Percentiles rank a stretch among this genome's conserved stretches.
These are phyloP conservation scores for Cinnamomum micranthum DNA, from an alignment of 164 flowering plant genomes.

Conservation along the genomic window DNA sequence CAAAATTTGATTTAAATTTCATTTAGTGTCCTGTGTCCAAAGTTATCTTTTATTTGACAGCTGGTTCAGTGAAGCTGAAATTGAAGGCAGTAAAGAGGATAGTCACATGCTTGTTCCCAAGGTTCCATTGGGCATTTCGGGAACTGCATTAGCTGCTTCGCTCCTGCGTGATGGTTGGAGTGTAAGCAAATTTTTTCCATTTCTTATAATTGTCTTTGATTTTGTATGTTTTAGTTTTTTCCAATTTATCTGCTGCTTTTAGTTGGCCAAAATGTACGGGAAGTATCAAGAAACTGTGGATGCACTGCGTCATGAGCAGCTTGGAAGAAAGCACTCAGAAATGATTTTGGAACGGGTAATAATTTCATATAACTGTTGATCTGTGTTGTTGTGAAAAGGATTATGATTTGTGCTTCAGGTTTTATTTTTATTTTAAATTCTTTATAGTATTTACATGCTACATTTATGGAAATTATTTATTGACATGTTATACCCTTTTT, in stretches of 20 bases:
- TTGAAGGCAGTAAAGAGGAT: constrained; percentile 32
- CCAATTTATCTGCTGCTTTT: constrained; percentile 5
- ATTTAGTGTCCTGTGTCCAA: neutral
- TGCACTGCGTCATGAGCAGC: constrained; percentile 82
- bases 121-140: constrained; percentile 78
- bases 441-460: no score
- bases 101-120: constrained; percentile 49
- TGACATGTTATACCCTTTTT: no score
- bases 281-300: constrained; percentile 97
- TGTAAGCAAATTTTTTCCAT: constrained; percentile 45
- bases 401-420: no score
- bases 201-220: neutral
- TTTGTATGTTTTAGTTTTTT: neutral
- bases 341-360: constrained; percentile 71
- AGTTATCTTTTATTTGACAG: constrained; percentile 22
- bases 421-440: no score
- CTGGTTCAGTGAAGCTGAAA: constrained; percentile 25
- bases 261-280: constrained; percentile 90
- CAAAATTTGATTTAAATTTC: neutral
- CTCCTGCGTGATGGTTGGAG: constrained; percentile 99
- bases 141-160: constrained; percentile 95
- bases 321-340: constrained; percentile 81
- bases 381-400: no score
- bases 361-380: no score
- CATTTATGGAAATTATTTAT: no score